Percentiles rank a stretch among this genome's conserved stretches.
phyloP scores from a whole-genome alignment of 2,329 filamentous ascomycete species.

The Alternaria arbusti region DNA sequence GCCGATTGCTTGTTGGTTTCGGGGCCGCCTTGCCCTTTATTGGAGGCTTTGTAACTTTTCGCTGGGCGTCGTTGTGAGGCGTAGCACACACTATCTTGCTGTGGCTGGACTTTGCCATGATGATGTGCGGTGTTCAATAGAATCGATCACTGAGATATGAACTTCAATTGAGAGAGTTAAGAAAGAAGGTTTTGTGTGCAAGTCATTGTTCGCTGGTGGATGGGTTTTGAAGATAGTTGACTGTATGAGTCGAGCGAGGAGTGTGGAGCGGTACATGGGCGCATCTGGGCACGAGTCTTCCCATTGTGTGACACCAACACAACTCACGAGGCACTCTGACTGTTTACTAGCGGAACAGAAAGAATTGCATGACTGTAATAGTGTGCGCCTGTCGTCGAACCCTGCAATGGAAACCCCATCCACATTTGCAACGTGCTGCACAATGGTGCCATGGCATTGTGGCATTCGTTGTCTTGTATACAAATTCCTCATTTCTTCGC shows the following conservation, averaged over 20 bases:
- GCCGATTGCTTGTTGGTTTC: background rate
- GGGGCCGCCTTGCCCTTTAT: background rate
- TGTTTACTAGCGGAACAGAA: background rate
- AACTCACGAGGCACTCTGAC: background rate
- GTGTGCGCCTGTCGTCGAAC: background rate
- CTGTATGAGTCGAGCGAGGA: slow-evolving; percentile 1
- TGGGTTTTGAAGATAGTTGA: background rate
- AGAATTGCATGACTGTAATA: background rate
- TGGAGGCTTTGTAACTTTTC: background rate
- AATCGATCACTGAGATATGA: background rate
- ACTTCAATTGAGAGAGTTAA: background rate
- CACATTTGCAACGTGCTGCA: background rate
- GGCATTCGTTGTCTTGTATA: background rate
- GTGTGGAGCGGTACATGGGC: background rate
- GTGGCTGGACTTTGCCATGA: background rate
- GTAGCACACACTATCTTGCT: background rate
- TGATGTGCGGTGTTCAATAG: background rate
- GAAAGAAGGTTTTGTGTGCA: background rate
- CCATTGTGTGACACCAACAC: background rate
- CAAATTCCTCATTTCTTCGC: slow-evolving; percentile 10
- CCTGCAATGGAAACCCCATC: background rate
- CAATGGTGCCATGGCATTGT: background rate
- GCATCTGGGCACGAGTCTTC: background rate
- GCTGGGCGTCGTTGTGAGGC: background rate
- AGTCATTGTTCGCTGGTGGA: background rate